These are phyloP conservation scores for Gaillardinia entomophila DNA, from an alignment of 805 yeast genomes.

Conservation along the genomic window DNA sequence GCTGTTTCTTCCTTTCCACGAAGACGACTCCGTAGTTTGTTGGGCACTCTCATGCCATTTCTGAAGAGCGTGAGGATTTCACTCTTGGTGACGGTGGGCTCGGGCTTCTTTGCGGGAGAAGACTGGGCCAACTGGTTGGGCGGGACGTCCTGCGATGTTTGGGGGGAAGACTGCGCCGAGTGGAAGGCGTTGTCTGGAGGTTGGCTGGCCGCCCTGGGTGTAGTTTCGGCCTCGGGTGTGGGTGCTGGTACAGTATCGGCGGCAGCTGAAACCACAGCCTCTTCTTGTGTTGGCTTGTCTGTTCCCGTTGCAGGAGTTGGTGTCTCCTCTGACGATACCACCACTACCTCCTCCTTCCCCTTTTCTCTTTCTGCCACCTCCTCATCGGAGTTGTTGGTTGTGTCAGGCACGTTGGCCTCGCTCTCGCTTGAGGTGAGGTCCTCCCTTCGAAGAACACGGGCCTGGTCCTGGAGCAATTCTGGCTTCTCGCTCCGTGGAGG, in stretches of 20 bases:
- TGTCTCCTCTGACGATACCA: too few species aligned
- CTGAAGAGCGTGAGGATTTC: constrained; percentile 18
- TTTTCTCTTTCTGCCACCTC: not conserved
- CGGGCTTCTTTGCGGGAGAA: not conserved
- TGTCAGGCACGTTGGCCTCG: not conserved
- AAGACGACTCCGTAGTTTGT: constrained; percentile 2
- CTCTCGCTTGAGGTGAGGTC: not conserved
- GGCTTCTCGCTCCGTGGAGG: constrained; percentile 25
- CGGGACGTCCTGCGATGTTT: not conserved
- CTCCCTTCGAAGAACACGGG: not conserved
- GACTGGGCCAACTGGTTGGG: not conserved
- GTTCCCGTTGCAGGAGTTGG: too few species aligned
- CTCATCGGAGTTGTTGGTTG: not conserved
- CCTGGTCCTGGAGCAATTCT: constrained; percentile 4
- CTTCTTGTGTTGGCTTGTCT: too few species aligned
- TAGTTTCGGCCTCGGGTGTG: not conserved
- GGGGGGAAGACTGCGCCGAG: too few species aligned
- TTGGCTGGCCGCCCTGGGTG: too few species aligned
- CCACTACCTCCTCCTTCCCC: too few species aligned
- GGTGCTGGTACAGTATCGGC: not conserved
- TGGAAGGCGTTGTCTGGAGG: too few species aligned
- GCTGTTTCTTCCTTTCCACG: not conserved
- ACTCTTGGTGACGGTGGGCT: constrained; percentile 9
- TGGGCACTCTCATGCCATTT: constrained; percentile 11
- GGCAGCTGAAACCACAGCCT: too few species aligned